phyloP scores from a whole-genome alignment of 768 basidiomycete species.

The Xanthoconium purpureum region DNA sequence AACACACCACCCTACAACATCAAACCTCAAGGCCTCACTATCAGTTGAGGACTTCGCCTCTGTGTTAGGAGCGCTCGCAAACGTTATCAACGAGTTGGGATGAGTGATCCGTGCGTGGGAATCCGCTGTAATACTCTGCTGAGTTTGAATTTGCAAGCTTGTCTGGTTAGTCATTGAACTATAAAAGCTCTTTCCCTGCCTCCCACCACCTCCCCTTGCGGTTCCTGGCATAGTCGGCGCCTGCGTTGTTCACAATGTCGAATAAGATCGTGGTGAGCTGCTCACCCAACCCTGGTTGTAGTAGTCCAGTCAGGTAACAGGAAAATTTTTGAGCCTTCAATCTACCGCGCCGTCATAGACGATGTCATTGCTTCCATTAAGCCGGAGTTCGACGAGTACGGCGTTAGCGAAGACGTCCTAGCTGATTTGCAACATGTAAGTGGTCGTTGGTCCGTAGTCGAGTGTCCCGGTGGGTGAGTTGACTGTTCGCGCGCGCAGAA shows the following conservation, averaged over 20 bases:
- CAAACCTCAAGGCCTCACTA: no score
- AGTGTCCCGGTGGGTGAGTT: conserved; percentile 5
- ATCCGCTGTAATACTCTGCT: conserved; percentile 26
- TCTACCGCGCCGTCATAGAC: conserved; percentile 95
- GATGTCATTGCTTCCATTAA: conserved; percentile 88
- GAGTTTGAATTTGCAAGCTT: conserved; percentile 43
- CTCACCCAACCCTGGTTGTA: conserved; percentile 58
- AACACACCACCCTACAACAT: no score
- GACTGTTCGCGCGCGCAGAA: conserved; percentile 48
- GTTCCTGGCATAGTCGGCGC: conserved; percentile 24
- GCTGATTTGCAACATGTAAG: conserved; percentile 86
- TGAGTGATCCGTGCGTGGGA: conserved; percentile 49
- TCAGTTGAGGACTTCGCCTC: no score
- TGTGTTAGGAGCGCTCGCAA: no score
- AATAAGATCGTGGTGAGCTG: conserved; percentile 99
- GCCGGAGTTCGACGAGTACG: conserved; percentile 95
- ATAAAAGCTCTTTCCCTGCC: conserved; percentile 38
- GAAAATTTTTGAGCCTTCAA: conserved; percentile 70
- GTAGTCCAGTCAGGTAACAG: conserved; percentile 54
- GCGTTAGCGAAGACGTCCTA: conserved; percentile 87
- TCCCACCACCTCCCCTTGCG: conserved; percentile 34
- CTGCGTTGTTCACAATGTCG: conserved; percentile 59
- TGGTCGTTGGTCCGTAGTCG: conserved; percentile 23
- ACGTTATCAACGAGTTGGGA: no score
- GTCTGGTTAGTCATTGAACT: conserved; percentile 36